Percentiles rank a stretch among this genome's conserved stretches.
phyloP scores from a whole-genome alignment of 352 stramenopile species.

The Phytophthora melonis region DNA sequence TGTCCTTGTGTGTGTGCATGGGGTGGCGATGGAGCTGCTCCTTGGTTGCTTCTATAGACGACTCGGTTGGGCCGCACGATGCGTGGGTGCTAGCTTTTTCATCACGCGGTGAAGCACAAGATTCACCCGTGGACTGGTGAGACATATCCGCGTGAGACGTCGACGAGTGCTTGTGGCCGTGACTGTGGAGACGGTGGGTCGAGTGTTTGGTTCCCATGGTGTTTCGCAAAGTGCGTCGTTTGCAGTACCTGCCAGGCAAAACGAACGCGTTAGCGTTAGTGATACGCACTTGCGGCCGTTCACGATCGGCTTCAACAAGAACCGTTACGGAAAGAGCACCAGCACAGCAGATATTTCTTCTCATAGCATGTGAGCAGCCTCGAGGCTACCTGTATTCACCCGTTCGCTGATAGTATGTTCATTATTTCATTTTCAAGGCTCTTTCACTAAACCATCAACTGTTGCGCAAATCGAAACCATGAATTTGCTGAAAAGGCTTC shows the following conservation, averaged over 20 bases:
- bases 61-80: conserved; percentile 9
- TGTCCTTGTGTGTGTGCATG: conserved; percentile 3
- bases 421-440: no score
- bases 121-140: conserved; percentile 5
- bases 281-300: conserved; percentile 3
- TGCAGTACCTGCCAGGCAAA: background rate
- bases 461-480: no score
- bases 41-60: conserved; percentile 1
- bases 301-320: conserved; percentile 3
- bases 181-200: conserved; percentile 4
- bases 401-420: no score
- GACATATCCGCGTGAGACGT: conserved; percentile 2
- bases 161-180: background rate
- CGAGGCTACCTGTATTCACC: no score
- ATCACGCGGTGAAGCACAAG: background rate
- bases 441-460: no score
- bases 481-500: background rate
- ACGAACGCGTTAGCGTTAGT: background rate
- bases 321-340: background rate
- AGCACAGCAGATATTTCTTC: no score
- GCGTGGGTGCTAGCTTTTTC: conserved; percentile 4
- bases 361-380: no score
- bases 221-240: background rate
- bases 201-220: conserved; percentile 20
- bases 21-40: conserved; percentile 7